Percentiles rank a stretch among this genome's conserved stretches.
These are phyloP conservation scores for Usnea hakonensis DNA, from an alignment of 495 filamentous ascomycete genomes.

Conservation along the genomic window DNA sequence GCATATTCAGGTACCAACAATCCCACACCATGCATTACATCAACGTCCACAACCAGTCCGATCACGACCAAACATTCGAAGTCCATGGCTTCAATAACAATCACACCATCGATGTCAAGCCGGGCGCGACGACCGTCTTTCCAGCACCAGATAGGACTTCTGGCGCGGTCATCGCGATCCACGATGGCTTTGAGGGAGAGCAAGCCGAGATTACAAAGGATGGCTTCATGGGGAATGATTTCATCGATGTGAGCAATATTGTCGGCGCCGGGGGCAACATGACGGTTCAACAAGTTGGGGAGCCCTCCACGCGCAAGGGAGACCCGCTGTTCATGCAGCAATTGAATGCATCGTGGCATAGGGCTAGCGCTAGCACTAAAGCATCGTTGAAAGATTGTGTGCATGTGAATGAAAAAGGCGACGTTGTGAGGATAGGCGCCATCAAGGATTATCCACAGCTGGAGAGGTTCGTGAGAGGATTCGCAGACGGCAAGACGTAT, in stretches of 20 bases:
- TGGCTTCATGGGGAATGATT: slow-evolving; percentile 34
- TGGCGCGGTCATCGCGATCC: slow-evolving; percentile 30
- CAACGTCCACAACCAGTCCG: slow-evolving; percentile 30
- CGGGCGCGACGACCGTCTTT: slow-evolving; percentile 23
- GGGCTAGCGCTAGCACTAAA: slow-evolving; percentile 26
- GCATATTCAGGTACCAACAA: neutral
- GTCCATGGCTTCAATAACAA: slow-evolving; percentile 33
- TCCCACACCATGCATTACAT: slow-evolving; percentile 17
- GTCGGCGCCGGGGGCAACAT: slow-evolving; percentile 37
- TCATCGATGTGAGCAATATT: slow-evolving; percentile 37
- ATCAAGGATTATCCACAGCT: slow-evolving; percentile 33
- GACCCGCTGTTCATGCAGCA: slow-evolving; percentile 37
- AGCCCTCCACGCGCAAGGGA: slow-evolving; percentile 32
- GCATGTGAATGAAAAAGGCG: slow-evolving; percentile 28
- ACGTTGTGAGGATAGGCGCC: slow-evolving; percentile 32
- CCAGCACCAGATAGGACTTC: slow-evolving; percentile 30
- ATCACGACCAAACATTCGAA: slow-evolving; percentile 32
- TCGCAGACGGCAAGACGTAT: slow-evolving; percentile 37
- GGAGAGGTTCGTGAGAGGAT: slow-evolving; percentile 33
- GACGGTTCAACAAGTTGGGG: slow-evolving; percentile 35
- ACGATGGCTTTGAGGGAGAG: slow-evolving; percentile 35
- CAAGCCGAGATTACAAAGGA: slow-evolving; percentile 38
- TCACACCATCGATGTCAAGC: slow-evolving; percentile 28
- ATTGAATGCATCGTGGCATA: slow-evolving; percentile 29
- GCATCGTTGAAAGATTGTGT: slow-evolving; percentile 29